A percentile compares a stretch with the other conserved stretches of the same genome.
Evolutionary conservation across 1,139 yeast species (phyloP).

Genomic region (Yamadazyma atmosphaerica): DNA sequence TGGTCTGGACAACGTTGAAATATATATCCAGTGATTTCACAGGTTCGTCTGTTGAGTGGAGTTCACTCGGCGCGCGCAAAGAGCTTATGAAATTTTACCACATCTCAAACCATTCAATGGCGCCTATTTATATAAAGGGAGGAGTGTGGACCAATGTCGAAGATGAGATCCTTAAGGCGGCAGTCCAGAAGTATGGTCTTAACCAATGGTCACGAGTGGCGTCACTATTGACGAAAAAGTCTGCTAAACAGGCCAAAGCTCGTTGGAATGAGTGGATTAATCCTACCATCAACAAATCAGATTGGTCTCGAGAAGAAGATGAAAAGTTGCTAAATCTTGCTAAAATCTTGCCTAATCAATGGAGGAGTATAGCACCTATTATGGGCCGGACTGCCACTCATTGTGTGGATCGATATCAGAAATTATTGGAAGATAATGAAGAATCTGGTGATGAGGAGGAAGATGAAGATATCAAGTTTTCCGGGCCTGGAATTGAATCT

Average conservation of each 20-base stretch:
- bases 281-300: conserved; percentile 63
- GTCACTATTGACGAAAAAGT: conserved; percentile 78
- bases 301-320: conserved; percentile 81
- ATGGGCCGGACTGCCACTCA: conserved; percentile 86
- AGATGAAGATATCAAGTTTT: conserved; percentile 32
- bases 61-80: neutral
- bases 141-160: conserved; percentile 92
- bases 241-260: conserved; percentile 90
- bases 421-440: conserved; percentile 58
- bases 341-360: conserved; percentile 81
- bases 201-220: conserved; percentile 96
- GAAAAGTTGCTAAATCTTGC: conserved; percentile 67
- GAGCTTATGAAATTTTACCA: conserved; percentile 1
- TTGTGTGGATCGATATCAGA: conserved; percentile 86
- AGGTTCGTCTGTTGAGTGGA: neutral
- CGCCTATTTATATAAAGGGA: conserved; percentile 79
- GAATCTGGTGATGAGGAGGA: conserved; percentile 27
- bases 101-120: conserved; percentile 21
- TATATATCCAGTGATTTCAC: neutral
- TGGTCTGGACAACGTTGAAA: no score
- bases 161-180: conserved; percentile 87
- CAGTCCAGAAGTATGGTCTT: conserved; percentile 88
- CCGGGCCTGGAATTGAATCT: conserved; percentile 58
- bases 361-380: conserved; percentile 84
- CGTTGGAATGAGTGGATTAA: conserved; percentile 90